Base-by-base conservation (phyloP, 2,329 filamentous ascomycete species). In the Penicillium hesseltinei region DNA sequence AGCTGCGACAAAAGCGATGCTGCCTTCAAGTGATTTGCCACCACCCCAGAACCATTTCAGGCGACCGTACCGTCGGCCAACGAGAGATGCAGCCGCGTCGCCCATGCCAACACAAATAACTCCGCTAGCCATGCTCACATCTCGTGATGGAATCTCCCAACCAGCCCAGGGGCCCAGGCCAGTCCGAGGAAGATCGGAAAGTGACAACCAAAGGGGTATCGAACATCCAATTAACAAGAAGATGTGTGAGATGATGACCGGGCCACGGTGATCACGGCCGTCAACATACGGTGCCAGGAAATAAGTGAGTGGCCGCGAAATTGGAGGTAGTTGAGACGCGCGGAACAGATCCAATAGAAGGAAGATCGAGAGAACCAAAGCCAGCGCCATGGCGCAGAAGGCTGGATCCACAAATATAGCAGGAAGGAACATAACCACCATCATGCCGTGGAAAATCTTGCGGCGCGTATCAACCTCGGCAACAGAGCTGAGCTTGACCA, bases 361-460 rank as follows among this genome's bases (percentile, higher is more conserved):
- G 70, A 99, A 99, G 51, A 95, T 81, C 4, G 89, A 87, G 36
- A 99, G 82, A 27, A 92, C 85, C 33, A 97, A 78, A 0, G 83
- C 81, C n/a, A 97, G 81, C 0, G 92, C 91, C 13, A 99, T 80
- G 1, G 89, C 85, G 49, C 88, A 87, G 73, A 91, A 97, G 40
- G 88, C 82, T 0, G 94, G 93, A 72, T 99, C 94, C 62, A 97
- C 78, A 71, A 87, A 97, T 2, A 88, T 90, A 1, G 90, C 86
- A 0, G 94, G 92, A 2, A 97, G 81, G 55, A 99, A 88, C 91
- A 99, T 97, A 55, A 87, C 86, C 8, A 97, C 93, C 89, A 97
- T 97, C 83, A 93, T 96, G 65, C 95, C 95, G 74, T 99, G 94
- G 73, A 99, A 99, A 25, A 97, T 90, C 75, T 99, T 99, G 50